A percentile compares a stretch with the other conserved stretches of the same genome.
Conservation (phyloP, 306 rosid species). For the Trifolium fragiferum region DNA sequence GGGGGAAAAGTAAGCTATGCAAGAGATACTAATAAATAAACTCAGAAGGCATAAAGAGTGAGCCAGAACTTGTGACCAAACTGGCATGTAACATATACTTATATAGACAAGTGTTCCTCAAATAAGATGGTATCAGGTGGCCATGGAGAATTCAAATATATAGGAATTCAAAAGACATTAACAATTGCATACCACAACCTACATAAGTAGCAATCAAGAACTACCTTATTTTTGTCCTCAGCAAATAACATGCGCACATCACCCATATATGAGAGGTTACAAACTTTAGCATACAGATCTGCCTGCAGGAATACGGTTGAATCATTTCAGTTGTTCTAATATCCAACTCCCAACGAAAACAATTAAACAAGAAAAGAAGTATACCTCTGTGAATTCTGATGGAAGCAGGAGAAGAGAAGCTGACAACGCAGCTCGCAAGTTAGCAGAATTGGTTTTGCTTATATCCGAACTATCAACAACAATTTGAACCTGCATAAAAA, state of each 20-base stretch:
- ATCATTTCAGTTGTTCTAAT: conserved; percentile 38
- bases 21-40: conserved; percentile 16
- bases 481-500: conserved; percentile 64
- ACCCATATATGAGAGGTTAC: conserved; percentile 88
- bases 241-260: conserved; percentile 96
- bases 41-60: background rate
- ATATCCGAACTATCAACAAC: conserved; percentile 72
- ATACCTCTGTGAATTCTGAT: conserved; percentile 77
- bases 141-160: conserved; percentile 16
- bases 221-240: conserved; percentile 90
- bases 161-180: conserved; percentile 25
- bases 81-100: conserved; percentile 15
- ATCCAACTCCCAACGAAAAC: conserved; percentile 36
- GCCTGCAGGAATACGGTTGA: conserved; percentile 58
- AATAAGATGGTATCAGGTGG: conserved; percentile 14
- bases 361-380: conserved; percentile 43
- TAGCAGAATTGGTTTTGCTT: conserved; percentile 59
- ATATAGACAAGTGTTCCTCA: conserved; percentile 16
- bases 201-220: conserved; percentile 35
- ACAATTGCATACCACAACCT: conserved; percentile 27
- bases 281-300: conserved; percentile 89
- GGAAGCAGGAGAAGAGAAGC: conserved; percentile 95
- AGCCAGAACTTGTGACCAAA: conserved; percentile 15
- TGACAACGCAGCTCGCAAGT: conserved; percentile 83
- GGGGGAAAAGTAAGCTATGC: background rate